Conservation (phyloP, 768 basidiomycete genomes). For the Mycena albidolilacea region DNA sequence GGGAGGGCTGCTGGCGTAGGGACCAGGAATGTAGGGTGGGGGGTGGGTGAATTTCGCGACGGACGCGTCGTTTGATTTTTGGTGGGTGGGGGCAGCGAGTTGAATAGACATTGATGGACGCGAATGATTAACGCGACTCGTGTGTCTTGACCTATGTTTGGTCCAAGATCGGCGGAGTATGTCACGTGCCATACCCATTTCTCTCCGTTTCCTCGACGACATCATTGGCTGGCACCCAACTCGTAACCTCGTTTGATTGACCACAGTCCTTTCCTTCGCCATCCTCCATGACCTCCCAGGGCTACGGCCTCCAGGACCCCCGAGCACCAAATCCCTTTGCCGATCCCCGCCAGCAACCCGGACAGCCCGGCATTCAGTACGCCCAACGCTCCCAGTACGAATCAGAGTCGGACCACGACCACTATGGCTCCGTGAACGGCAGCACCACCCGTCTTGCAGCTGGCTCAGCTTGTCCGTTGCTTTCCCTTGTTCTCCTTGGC, state of each 20-base stretch:
- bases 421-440: conserved; percentile 65
- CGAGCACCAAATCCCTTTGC: conserved; percentile 47
- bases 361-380: conserved; percentile 36
- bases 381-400: conserved; percentile 56
- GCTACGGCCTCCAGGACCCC: conserved; percentile 55
- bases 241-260: conserved; percentile 30
- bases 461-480: conserved; percentile 48
- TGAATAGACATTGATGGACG: background rate
- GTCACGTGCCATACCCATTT: conserved; percentile 9
- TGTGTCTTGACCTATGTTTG: background rate
- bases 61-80: conserved; percentile 42
- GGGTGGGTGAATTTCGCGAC: conserved; percentile 41
- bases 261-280: conserved; percentile 50
- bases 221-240: conserved; percentile 40
- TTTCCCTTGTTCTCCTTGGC: conserved; percentile 19
- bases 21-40: conserved; percentile 42
- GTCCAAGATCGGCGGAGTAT: background rate
- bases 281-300: conserved; percentile 53
- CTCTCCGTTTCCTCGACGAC: conserved; percentile 41
- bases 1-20: conserved; percentile 37
- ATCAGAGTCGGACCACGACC: conserved; percentile 67
- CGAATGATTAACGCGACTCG: background rate
- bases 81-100: background rate
- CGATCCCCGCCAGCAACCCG: conserved; percentile 38
- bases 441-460: conserved; percentile 70